A percentile compares a stretch with the other conserved stretches of the same genome.
phyloP scores from a whole-genome alignment of 1,284 basidiomycete species.

The Malassezia equina region DNA sequence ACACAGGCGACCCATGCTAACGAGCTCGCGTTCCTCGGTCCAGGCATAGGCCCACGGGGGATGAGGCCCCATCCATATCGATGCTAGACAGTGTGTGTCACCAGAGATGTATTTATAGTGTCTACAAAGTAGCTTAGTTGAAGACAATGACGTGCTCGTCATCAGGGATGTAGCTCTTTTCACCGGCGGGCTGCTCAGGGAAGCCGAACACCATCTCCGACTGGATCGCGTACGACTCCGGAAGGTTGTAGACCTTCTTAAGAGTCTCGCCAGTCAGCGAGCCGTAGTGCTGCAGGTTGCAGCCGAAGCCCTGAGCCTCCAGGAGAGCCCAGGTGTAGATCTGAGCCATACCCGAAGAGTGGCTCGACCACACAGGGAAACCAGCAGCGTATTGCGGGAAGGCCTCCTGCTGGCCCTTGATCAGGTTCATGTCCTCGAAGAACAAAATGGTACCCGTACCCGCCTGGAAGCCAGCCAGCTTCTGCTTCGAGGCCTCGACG shows the following conservation, averaged over 20 bases:
- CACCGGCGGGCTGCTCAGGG: slow-evolving; percentile 39
- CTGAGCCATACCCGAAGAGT: slow-evolving; percentile 48
- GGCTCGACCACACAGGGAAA: slow-evolving; percentile 45
- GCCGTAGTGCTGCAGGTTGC: slow-evolving; percentile 49
- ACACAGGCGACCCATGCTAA: neutral
- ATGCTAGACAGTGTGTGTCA: neutral
- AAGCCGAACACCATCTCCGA: slow-evolving; percentile 52
- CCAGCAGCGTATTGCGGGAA: slow-evolving; percentile 48
- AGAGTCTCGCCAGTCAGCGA: slow-evolving; percentile 33
- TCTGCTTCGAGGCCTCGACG: slow-evolving; percentile 20
- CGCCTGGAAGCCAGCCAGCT: slow-evolving; percentile 47
- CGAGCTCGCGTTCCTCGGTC: no score
- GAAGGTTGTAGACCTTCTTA: slow-evolving; percentile 45
- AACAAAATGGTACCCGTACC: slow-evolving; percentile 52
- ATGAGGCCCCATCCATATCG: no score
- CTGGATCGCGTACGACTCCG: slow-evolving; percentile 48
- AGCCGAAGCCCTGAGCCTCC: slow-evolving; percentile 51
- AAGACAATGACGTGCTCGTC: slow-evolving; percentile 48
- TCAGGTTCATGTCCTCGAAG: slow-evolving; percentile 37
- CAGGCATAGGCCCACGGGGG: no score
- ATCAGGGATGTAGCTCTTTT: slow-evolving; percentile 48
- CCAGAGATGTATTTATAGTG: neutral
- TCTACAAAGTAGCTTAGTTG: neutral
- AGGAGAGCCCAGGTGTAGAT: slow-evolving; percentile 51
- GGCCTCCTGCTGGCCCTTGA: slow-evolving; percentile 44